A percentile compares a stretch with the other conserved stretches of the same genome.
Conservation (phyloP, 768 basidiomycete genomes). For the Saitozyma sp. region DNA sequence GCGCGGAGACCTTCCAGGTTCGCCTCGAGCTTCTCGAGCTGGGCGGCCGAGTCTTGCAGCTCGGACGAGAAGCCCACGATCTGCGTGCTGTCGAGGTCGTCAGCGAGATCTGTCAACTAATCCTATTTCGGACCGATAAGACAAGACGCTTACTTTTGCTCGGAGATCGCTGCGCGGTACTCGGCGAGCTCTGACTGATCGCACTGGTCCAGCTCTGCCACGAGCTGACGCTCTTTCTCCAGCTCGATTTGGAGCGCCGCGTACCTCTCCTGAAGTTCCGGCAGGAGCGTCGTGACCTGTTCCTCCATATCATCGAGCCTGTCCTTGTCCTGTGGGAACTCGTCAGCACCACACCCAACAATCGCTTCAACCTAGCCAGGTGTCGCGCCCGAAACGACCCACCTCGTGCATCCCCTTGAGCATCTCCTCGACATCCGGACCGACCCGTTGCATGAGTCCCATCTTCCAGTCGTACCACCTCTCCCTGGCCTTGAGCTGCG, state of each 20-base stretch:
- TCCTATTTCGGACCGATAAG: background rate
- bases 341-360: background rate
- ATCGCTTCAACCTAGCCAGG: background rate
- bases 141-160: constrained; percentile 37
- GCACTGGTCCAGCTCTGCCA: constrained; percentile 45
- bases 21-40: constrained; percentile 38
- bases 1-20: constrained; percentile 41
- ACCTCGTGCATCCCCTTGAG: constrained; percentile 55
- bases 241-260: constrained; percentile 45
- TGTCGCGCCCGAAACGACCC: background rate
- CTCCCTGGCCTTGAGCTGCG: constrained; percentile 46
- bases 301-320: constrained; percentile 27
- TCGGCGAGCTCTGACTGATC: constrained; percentile 47
- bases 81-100: constrained; percentile 31
- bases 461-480: constrained; percentile 52
- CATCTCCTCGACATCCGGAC: constrained; percentile 68
- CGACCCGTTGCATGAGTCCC: constrained; percentile 41
- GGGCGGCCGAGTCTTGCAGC: constrained; percentile 35
- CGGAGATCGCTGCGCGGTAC: constrained; percentile 36
- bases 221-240: constrained; percentile 42
- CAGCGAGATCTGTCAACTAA: constrained; percentile 1
- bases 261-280: constrained; percentile 36
- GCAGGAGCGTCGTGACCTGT: constrained; percentile 29
- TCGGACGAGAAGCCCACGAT: constrained; percentile 46
- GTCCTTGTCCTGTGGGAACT: constrained; percentile 30